Conservation (phyloP, 2,329 filamentous ascomycete species). For the Ascomycota sp. region DNA sequence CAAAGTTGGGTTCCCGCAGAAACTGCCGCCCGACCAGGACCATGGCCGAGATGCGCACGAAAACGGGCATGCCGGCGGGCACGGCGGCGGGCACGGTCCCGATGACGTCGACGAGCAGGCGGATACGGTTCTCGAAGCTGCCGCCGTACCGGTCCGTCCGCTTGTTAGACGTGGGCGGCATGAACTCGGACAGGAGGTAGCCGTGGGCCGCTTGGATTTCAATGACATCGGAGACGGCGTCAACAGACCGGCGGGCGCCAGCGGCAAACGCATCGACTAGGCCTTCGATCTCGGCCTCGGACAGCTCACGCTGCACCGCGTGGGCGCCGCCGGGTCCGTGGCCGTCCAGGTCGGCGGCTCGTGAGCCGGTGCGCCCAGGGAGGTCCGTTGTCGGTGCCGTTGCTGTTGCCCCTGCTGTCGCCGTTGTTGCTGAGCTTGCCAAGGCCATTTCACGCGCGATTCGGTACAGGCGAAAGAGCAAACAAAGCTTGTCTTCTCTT, state of each 20-base stretch:
- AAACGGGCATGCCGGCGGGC: constrained; percentile 30
- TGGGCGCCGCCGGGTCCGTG: no score
- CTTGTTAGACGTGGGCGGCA: constrained; percentile 34
- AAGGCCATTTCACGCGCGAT: no score
- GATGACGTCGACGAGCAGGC: constrained; percentile 33
- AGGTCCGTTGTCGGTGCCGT: no score
- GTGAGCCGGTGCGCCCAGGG: no score
- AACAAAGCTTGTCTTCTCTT: no score
- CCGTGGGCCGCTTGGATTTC: constrained; percentile 45
- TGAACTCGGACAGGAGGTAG: constrained; percentile 44
- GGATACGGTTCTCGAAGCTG: constrained; percentile 40
- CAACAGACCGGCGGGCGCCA: constrained; percentile 34
- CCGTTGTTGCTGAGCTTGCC: no score
- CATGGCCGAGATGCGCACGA: constrained; percentile 38
- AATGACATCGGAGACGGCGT: constrained; percentile 53
- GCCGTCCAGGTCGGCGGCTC: no score
- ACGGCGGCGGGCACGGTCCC: constrained; percentile 27
- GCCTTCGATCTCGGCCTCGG: constrained; percentile 39
- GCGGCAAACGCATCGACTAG: constrained; percentile 40
- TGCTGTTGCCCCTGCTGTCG: no score
- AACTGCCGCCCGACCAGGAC: constrained; percentile 54
- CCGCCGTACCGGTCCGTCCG: constrained; percentile 45
- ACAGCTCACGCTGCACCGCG: constrained; percentile 53
- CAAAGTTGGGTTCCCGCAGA: constrained; percentile 60
- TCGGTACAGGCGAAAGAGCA: no score